Evolutionary conservation across 805 yeast species (phyloP).

Genomic region (Grigorovia humatica): DNA sequence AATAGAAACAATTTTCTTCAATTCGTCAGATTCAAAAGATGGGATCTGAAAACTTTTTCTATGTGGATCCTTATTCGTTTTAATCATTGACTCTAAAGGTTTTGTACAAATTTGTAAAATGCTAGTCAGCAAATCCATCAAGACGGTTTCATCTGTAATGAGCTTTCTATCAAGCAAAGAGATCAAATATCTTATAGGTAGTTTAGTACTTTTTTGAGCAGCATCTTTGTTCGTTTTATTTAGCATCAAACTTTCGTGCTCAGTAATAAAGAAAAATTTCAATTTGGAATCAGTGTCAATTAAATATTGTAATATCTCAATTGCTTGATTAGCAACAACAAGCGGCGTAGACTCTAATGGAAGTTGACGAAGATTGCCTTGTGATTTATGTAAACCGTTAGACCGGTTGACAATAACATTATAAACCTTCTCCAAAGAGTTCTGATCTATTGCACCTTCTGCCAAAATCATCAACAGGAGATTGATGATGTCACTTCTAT

Average conservation of each 20-base stretch:
- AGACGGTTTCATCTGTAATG: conserved; percentile 60
- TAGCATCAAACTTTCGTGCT: conserved; percentile 47
- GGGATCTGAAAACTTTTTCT: conserved; percentile 41
- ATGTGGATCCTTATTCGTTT: conserved; percentile 20
- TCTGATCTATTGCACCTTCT: conserved; percentile 60
- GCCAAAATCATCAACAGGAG: conserved; percentile 56
- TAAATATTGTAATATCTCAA: conserved; percentile 64
- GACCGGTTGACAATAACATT: conserved; percentile 46
- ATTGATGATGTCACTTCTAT: conserved; percentile 63
- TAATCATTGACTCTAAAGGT: conserved; percentile 49
- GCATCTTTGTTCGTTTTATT: conserved; percentile 31
- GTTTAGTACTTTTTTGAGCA: conserved; percentile 35
- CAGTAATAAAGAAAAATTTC: conserved; percentile 66
- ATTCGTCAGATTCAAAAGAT: conserved; percentile 48
- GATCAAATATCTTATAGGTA: conserved; percentile 64
- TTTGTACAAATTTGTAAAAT: conserved; percentile 69
- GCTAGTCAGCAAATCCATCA: conserved; percentile 68
- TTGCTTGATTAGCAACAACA: conserved; percentile 62
- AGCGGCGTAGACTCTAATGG: conserved; percentile 61
- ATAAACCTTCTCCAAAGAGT: conserved; percentile 52
- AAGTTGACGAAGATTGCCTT: conserved; percentile 19
- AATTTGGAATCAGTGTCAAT: conserved; percentile 57
- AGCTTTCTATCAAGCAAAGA: conserved; percentile 49
- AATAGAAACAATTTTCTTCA: conserved; percentile 54
- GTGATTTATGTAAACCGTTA: conserved; percentile 14